Conservation (phyloP, 768 basidiomycete species). For the Leucosporidium scottii region DNA sequence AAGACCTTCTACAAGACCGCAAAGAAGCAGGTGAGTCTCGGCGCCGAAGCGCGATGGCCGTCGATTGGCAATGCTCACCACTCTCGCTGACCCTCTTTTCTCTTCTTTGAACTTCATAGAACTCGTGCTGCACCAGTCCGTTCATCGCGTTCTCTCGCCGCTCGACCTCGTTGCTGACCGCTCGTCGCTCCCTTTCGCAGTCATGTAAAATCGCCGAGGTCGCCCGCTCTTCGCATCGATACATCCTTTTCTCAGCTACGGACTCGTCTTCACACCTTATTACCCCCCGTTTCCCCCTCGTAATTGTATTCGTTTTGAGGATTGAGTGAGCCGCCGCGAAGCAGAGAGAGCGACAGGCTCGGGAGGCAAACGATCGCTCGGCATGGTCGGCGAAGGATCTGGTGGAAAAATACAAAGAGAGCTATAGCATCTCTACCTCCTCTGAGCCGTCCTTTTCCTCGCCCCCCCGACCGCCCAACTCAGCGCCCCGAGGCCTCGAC, state of each 20-base stretch:
- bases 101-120: slow-evolving; percentile 58
- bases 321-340: no score
- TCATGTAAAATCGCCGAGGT: no score
- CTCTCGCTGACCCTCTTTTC: neutral
- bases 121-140: slow-evolving; percentile 78
- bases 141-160: slow-evolving; percentile 21
- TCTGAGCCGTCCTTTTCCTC: neutral
- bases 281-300: no score
- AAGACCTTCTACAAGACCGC: slow-evolving; percentile 99
- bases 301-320: no score
- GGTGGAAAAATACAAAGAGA: no score
- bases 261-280: no score
- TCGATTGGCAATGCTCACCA: neutral
- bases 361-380: neutral
- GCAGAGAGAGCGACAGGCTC: neutral
- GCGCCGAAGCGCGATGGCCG: no score
- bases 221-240: no score
- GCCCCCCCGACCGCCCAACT: neutral
- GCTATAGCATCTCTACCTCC: neutral
- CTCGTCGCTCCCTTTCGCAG: no score
- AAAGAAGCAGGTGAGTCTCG: slow-evolving; percentile 67
- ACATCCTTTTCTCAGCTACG: no score
- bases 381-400: neutral
- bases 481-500: neutral
- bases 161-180: no score